Evolutionary conservation across 1,139 yeast species (phyloP).

Genomic region (Yamadazyma atmosphaerica): DNA sequence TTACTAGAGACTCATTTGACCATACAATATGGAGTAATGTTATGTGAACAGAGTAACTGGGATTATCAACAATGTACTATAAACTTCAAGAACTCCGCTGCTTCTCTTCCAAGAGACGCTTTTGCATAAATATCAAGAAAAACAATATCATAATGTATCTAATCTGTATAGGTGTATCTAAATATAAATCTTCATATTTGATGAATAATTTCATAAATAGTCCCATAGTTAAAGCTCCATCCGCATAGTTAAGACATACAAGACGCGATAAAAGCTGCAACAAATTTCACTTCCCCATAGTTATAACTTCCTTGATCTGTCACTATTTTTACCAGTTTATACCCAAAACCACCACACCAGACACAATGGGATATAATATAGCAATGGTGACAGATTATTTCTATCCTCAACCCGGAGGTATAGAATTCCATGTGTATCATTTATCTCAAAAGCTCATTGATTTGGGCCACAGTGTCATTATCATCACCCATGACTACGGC

Average conservation of each 20-base stretch:
- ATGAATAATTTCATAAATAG: background rate
- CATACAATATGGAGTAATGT: slow-evolving; percentile 76
- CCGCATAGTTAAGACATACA: background rate
- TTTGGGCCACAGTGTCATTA: slow-evolving; percentile 87
- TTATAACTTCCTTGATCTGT: no score
- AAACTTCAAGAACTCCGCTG: slow-evolving; percentile 67
- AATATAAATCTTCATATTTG: background rate
- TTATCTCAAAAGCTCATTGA: slow-evolving; percentile 71
- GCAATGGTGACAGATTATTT: slow-evolving; percentile 96
- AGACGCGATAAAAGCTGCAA: background rate
- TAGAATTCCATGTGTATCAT: slow-evolving; percentile 93
- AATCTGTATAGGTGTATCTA: background rate
- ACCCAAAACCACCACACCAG: background rate
- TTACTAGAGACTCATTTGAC: slow-evolving; percentile 75
- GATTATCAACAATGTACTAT: slow-evolving; percentile 68
- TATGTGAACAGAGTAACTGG: slow-evolving; percentile 89
- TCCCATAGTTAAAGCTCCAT: background rate
- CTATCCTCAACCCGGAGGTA: slow-evolving; percentile 98
- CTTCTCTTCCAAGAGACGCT: slow-evolving; percentile 47
- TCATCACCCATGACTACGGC: slow-evolving; percentile 87
- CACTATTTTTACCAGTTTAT: no score
- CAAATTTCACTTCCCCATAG: no score
- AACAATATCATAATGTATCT: background rate
- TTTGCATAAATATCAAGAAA: slow-evolving; percentile 14
- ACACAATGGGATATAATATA: slow-evolving; percentile 33